Evolutionary conservation across 768 basidiomycete genomes (phyloP), one percentile per base, ranked within the genome.

Genomic region (Lentinula boryana): DNA sequence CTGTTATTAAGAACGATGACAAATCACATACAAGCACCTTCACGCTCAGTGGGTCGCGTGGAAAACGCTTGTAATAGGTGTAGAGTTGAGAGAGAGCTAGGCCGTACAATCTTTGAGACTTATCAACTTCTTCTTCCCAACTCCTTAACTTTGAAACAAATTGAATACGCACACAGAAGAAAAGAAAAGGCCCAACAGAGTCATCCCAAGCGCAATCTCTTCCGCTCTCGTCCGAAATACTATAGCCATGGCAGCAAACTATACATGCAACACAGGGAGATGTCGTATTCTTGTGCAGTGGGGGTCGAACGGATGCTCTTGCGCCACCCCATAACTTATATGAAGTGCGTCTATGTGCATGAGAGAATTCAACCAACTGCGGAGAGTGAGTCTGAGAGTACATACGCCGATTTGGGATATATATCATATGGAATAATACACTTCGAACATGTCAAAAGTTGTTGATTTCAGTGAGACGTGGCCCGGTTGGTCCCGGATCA

Each of bases 51-150:
- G 68, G 68, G 56, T 74, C 73, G 13, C 60, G 57, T 50, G 69
- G 68, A 62, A 73, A 74, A 6, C 72, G 68, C 57, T 66, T 64
- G 59, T 68, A 73, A 61, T 74, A 73, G 33, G 71, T 72, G 63
- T 72, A 69, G n/a, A 68, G 68, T 56, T 73, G 72, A 2, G 69
- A 72, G 35, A 74, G 61, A 49, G 72, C 69, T 21, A 74, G 63
- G 27, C 73, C 72, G 33, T 71, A 74, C 36, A 74, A 60, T 40
- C 73, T 73, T 35, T 8, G 40, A 35, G 5, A 31, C 58, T 15
- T 54, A 49, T 52, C n/a, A 55, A 35, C 21, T 41, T n/a, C 31
- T 32, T 10, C 12, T 18, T 36, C 40, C 32, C 53, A 44, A 32
- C 27, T 56, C 4, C 4, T 3, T 63, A 18, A 57, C n/a, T 32